Evolutionary conservation across 345 rosid genomes (phyloP).

Genomic region (Salix caprea): DNA sequence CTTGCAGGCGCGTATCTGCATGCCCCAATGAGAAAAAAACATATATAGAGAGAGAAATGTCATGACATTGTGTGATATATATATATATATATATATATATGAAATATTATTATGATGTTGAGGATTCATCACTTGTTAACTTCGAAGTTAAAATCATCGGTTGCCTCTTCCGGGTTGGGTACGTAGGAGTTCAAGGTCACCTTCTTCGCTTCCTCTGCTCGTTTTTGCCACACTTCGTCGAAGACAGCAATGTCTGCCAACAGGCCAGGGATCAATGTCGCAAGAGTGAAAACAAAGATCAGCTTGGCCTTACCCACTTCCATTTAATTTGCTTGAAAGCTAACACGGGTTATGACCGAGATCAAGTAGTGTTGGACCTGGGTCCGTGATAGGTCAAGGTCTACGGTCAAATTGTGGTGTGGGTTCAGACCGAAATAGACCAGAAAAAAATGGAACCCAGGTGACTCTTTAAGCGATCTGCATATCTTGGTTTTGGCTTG

Average conservation of each 20-base stretch:
- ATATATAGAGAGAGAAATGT: too few relatives aligned
- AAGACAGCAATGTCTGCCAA: conserved; percentile 18
- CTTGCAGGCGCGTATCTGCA: not conserved
- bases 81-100: not conserved
- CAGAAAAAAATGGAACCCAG: conserved; percentile 9
- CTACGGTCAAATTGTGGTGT: not conserved
- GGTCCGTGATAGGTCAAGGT: conserved; percentile 2
- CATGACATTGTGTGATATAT: not conserved
- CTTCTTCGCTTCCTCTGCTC: conserved; percentile 36
- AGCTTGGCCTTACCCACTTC: conserved; percentile 7
- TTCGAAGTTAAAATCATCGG: conserved; percentile 15
- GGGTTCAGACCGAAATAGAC: conserved; percentile 12
- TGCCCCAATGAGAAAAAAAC: not conserved
- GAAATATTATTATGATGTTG: not conserved
- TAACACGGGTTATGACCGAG: not conserved
- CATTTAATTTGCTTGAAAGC: conserved; percentile 1
- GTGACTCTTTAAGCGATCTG: not conserved
- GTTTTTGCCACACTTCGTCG: conserved; percentile 39
- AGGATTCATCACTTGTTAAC: conserved; percentile 18
- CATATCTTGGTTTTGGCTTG: not conserved
- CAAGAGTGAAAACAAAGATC: conserved; percentile 25
- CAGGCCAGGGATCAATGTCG: conserved; percentile 20
- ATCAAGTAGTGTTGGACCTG: not conserved
- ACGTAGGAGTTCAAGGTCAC: conserved; percentile 26
- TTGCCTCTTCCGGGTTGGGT: conserved; percentile 22